Conservation (phyloP, 805 yeast species). For the Teunomyces panamensis region DNA sequence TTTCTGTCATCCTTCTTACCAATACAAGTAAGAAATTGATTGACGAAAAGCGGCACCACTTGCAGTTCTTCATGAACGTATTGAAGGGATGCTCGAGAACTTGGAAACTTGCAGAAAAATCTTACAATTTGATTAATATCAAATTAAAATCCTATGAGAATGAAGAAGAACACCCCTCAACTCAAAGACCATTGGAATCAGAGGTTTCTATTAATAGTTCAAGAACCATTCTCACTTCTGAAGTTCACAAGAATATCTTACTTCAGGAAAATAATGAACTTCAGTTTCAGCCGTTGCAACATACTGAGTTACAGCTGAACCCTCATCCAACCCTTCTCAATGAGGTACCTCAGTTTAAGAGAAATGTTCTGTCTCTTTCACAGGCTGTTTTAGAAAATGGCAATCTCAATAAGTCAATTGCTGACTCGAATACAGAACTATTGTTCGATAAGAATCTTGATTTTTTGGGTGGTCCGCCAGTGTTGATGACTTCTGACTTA, state of each 20-base stretch:
- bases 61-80: constrained; percentile 40
- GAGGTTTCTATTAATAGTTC: neutral
- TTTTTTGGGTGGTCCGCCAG: constrained; percentile 52
- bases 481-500: constrained; percentile 49
- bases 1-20: constrained; percentile 39
- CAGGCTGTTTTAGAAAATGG: neutral
- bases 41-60: constrained; percentile 23
- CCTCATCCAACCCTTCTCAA: neutral
- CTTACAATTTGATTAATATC: constrained; percentile 38
- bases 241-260: neutral
- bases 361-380: neutral
- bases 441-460: constrained; percentile 29
- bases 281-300: neutral
- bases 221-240: neutral
- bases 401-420: constrained; percentile 11
- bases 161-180: neutral
- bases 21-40: constrained; percentile 25
- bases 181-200: neutral
- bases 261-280: neutral
- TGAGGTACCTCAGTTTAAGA: neutral
- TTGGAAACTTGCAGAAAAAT: constrained; percentile 48
- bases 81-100: constrained; percentile 42
- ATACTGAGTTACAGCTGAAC: neutral
- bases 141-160: constrained; percentile 25
- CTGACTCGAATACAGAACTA: constrained; percentile 17